Evolutionary conservation across 1,139 yeast genomes (phyloP).

Genomic region (Suhomyces chickasaworum): DNA sequence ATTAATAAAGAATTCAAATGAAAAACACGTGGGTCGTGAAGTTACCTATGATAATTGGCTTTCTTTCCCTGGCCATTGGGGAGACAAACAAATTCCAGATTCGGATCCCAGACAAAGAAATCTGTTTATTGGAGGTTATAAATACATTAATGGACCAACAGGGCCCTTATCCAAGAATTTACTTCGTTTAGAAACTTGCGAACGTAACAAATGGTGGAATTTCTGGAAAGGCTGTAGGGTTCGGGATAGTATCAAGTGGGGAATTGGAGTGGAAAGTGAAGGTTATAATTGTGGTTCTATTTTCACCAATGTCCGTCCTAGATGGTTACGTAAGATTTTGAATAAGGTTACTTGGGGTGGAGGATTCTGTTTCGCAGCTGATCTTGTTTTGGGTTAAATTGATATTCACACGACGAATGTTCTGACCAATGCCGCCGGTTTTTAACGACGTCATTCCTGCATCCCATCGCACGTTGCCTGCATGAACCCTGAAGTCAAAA

Average conservation of each 20-base stretch:
- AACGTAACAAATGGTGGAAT: slow-evolving; percentile 83
- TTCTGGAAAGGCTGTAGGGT: slow-evolving; percentile 77
- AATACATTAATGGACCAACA: slow-evolving; percentile 85
- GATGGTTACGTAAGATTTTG: slow-evolving; percentile 46
- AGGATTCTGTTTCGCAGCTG: slow-evolving; percentile 61
- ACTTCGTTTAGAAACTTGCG: slow-evolving; percentile 70
- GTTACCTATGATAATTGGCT: slow-evolving; percentile 75
- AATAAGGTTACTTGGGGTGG: slow-evolving; percentile 71
- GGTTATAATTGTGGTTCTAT: slow-evolving; percentile 68
- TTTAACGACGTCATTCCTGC: background rate
- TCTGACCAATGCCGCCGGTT: background rate
- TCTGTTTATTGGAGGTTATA: slow-evolving; percentile 83
- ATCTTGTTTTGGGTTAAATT: slow-evolving; percentile 42
- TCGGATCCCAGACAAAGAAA: slow-evolving; percentile 78
- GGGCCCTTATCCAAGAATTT: slow-evolving; percentile 87
- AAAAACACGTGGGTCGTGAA: slow-evolving; percentile 58
- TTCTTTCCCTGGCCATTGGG: slow-evolving; percentile 84
- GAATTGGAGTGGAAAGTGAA: slow-evolving; percentile 86
- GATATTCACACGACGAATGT: background rate
- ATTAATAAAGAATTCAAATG: slow-evolving; percentile 43
- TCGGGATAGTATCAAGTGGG: slow-evolving; percentile 72
- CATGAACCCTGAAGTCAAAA: background rate
- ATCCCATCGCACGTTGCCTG: background rate
- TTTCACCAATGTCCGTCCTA: slow-evolving; percentile 54
- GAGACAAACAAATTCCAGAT: slow-evolving; percentile 69